A percentile compares a stretch with the other conserved stretches of the same genome.
These are phyloP conservation scores for Fusarium musae DNA, from an alignment of 2,329 filamentous ascomycete species.

Conservation along the genomic window DNA sequence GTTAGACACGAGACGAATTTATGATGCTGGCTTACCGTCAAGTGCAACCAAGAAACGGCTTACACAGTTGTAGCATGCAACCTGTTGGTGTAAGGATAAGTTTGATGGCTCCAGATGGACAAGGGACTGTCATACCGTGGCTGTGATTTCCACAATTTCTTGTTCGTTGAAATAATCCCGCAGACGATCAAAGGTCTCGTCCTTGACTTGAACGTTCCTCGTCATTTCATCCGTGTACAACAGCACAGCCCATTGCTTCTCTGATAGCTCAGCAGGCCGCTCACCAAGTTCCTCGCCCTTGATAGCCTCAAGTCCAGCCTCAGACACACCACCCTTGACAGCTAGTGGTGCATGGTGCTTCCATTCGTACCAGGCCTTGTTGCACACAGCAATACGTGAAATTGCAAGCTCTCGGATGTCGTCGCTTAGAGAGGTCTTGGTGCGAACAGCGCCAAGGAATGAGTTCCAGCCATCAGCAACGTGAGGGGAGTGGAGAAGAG, in stretches of 20 bases:
- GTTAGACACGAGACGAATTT: slow-evolving; percentile 13
- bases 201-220: slow-evolving; percentile 73
- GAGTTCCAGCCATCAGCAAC: slow-evolving; percentile 82
- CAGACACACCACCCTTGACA: slow-evolving; percentile 65
- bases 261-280: slow-evolving; percentile 57
- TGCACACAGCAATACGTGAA: slow-evolving; percentile 82
- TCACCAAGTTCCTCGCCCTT: slow-evolving; percentile 48
- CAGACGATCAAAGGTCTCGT: slow-evolving; percentile 73
- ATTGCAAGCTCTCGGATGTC: slow-evolving; percentile 81
- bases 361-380: slow-evolving; percentile 89
- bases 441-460: slow-evolving; percentile 73
- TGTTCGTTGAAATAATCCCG: slow-evolving; percentile 71
- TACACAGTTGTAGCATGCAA: slow-evolving; percentile 85
- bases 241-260: slow-evolving; percentile 74
- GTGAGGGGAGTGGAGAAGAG: slow-evolving; percentile 78
- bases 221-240: slow-evolving; percentile 88
- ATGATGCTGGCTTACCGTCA: slow-evolving; percentile 66
- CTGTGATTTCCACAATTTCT: slow-evolving; percentile 84
- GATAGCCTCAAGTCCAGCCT: slow-evolving; percentile 60
- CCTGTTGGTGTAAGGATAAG: slow-evolving; percentile 48
- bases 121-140: slow-evolving; percentile 64
- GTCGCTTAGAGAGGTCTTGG: slow-evolving; percentile 60
- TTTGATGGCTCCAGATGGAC: not conserved
- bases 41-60: slow-evolving; percentile 85
- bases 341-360: slow-evolving; percentile 78